These are phyloP conservation scores for Neobulgaria alba DNA, from an alignment of 2,329 filamentous ascomycete species.

Conservation along the genomic window DNA sequence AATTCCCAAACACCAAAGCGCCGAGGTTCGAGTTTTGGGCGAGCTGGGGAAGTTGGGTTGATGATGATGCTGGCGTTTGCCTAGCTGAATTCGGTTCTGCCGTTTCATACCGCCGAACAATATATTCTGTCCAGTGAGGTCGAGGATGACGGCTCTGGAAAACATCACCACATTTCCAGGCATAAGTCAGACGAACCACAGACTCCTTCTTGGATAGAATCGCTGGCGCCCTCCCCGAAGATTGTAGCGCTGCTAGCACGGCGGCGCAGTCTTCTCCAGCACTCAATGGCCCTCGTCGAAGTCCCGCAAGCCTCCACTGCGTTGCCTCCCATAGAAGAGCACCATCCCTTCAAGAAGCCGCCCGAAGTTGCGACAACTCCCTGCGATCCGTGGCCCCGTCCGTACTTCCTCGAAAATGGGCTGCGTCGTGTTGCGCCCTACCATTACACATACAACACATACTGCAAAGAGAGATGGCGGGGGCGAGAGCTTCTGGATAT, in stretches of 20 bases:
- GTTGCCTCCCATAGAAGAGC: constrained; percentile 28
- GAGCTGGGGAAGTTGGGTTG: too few relatives aligned
- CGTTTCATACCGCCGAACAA: too few relatives aligned
- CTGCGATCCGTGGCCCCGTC: constrained; percentile 49
- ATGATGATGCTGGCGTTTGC: too few relatives aligned
- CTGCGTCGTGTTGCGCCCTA: constrained; percentile 80
- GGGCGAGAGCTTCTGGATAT: constrained; percentile 75
- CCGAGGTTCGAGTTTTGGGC: too few relatives aligned
- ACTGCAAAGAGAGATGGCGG: constrained; percentile 89
- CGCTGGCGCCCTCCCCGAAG: constrained; percentile 42
- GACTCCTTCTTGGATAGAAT: not conserved
- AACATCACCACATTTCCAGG: too few relatives aligned
- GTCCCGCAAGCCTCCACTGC: constrained; percentile 20
- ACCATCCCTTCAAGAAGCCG: constrained; percentile 33
- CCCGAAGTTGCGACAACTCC: constrained; percentile 42
- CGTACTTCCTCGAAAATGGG: constrained; percentile 78
- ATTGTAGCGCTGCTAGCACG: constrained; percentile 42
- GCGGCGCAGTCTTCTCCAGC: constrained; percentile 33
- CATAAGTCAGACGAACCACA: too few relatives aligned
- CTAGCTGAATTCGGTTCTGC: too few relatives aligned
- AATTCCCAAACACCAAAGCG: too few relatives aligned
- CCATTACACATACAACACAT: constrained; percentile 90
- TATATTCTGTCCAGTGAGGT: too few relatives aligned
- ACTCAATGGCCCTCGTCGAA: constrained; percentile 37
- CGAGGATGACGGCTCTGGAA: too few relatives aligned